A percentile compares a stretch with the other conserved stretches of the same genome.
Conservation (phyloP, 192 early-diverging fungal genomes). For the Coemansia sp. region DNA sequence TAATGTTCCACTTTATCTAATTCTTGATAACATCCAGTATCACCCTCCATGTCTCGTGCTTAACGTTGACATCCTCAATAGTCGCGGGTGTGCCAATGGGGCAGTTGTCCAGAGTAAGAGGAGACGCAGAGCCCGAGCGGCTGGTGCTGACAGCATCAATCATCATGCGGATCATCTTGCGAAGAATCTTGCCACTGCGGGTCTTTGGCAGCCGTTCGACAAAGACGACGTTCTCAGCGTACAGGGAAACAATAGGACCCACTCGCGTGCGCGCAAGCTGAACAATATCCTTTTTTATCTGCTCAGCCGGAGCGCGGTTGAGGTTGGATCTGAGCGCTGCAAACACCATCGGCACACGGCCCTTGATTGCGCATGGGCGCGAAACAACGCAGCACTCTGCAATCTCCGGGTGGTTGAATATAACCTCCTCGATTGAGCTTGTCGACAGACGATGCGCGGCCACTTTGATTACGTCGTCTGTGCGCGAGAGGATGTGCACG, state of each 20-base stretch:
- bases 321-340: conserved; percentile 49
- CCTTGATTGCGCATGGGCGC: conserved; percentile 66
- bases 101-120: conserved; percentile 52
- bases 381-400: conserved; percentile 73
- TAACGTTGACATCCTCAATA: conserved; percentile 72
- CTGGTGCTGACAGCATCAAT: conserved; percentile 54
- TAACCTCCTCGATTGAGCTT: conserved; percentile 74
- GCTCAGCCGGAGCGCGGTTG: not conserved
- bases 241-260: conserved; percentile 82
- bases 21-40: conserved; percentile 8
- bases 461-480: conserved; percentile 82
- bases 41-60: conserved; percentile 52
- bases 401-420: conserved; percentile 63
- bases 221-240: conserved; percentile 62
- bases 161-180: conserved; percentile 74
- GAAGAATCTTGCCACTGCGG: conserved; percentile 78
- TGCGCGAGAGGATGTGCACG: conserved; percentile 69
- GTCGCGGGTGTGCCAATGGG: conserved; percentile 68
- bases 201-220: conserved; percentile 82
- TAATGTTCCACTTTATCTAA: not conserved
- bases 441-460: conserved; percentile 84
- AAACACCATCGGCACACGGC: conserved; percentile 67
- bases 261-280: conserved; percentile 65
- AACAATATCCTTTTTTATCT: conserved; percentile 57
- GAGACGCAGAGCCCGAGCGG: not conserved